Conservation (phyloP, 495 filamentous ascomycete species). For the Physcia stellaris region DNA sequence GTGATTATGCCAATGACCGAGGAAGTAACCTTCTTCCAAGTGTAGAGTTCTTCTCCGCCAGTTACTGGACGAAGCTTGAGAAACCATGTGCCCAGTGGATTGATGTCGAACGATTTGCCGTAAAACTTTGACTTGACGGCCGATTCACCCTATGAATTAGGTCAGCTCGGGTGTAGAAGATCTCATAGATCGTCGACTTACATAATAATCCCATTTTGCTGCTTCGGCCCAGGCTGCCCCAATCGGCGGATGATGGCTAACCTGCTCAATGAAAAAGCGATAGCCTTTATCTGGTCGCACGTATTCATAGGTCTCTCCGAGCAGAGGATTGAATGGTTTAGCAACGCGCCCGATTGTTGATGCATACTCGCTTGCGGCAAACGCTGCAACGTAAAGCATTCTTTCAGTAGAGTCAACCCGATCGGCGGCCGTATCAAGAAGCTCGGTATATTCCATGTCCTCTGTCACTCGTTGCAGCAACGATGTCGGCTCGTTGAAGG, state of each 20-base stretch:
- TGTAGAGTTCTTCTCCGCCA: constrained; percentile 82
- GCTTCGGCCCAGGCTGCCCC: constrained; percentile 90
- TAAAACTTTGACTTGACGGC: constrained; percentile 97
- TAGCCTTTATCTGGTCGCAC: constrained; percentile 90
- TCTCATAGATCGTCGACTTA: constrained; percentile 20
- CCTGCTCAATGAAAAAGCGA: constrained; percentile 96
- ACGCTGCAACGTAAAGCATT: constrained; percentile 91
- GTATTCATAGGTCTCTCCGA: constrained; percentile 97
- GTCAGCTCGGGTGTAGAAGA: constrained; percentile 6
- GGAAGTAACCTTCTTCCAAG: constrained; percentile 97
- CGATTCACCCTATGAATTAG: constrained; percentile 54
- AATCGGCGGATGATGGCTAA: constrained; percentile 93
- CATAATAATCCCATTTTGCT: constrained; percentile 90
- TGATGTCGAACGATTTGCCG: constrained; percentile 93
- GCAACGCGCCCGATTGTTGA: constrained; percentile 94
- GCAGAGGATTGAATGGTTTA: constrained; percentile 92
- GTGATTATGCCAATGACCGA: constrained; percentile 98
- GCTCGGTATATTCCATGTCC: constrained; percentile 94
- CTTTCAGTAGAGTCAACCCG: constrained; percentile 78
- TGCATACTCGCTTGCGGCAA: constrained; percentile 90
- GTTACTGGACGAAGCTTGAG: constrained; percentile 66
- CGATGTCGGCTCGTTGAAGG: constrained; percentile 97
- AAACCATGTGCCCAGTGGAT: constrained; percentile 95
- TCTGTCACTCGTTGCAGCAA: constrained; percentile 91
- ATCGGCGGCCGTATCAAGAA: constrained; percentile 81